Evolutionary conservation across 2,329 filamentous ascomycete species (phyloP), one percentile per base, ranked within the genome.

Genomic region (Cladorrhinum sp.): DNA sequence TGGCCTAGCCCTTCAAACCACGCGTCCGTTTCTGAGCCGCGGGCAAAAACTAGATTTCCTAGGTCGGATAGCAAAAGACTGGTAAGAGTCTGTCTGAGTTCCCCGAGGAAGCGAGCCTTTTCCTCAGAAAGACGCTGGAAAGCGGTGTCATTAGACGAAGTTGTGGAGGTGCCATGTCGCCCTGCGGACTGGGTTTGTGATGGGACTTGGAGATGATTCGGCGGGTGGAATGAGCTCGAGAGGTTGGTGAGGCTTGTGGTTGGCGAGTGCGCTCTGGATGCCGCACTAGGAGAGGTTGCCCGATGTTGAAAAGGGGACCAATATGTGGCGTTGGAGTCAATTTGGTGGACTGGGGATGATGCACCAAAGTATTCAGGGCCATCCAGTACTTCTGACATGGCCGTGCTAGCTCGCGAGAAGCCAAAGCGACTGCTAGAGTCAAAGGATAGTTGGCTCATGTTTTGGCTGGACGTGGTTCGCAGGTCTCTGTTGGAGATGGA

Each of bases 11-110:
- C 84, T 56, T 84, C 81, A 66, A 97, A 95, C 89, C 93, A 97
- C 2, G 81, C 81, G 72, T 98, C 95, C 0, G 93, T 98, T 76
- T 99, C 95, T 48, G 92, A 96, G 2, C 95, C 95, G 55, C 85
- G 85, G n/a, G 87, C 86, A 73, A 96, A 95, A 1, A 97, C 88
- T 27, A 91, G 84, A 45, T 88, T 92, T 5, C 93, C 92, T 3
- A 98, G 80, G 72, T 99, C 95, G 54, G 93, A 98, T 24, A 98
- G 77, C 1, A 98, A 77, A 18, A 99, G 79, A 65, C 92, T 93
- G 1, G 89, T 93, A 41, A 98, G 77, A 0, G 87, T 90, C 70
- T 93, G 90, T 67, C 88, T 88, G 27, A 96, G 78, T 27, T 92
- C 88, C 7, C 85, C 80, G 57, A 96, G 77, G 73, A 97, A 96